These are phyloP conservation scores for Phaseolus coccineus DNA, from an alignment of 331 rosid genomes.

Conservation along the genomic window DNA sequence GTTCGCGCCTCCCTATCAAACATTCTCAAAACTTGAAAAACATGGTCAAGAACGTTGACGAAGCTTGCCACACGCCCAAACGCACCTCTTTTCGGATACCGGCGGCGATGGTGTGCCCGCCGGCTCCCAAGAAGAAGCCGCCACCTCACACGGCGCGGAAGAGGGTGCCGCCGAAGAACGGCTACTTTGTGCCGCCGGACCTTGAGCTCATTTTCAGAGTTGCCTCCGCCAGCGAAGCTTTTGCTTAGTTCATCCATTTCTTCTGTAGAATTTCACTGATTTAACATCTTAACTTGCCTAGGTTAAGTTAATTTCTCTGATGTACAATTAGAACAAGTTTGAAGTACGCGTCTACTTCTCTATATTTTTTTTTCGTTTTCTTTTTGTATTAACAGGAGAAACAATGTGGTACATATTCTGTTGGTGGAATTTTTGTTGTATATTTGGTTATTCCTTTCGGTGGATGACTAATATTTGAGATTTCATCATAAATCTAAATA, in stretches of 20 bases:
- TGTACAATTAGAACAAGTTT: background rate
- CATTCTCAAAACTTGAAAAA: background rate
- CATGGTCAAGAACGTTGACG: conserved; percentile 41
- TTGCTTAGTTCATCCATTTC: conserved; percentile 30
- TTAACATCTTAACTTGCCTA: background rate
- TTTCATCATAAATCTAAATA: background rate
- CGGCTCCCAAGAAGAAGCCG: conserved; percentile 59
- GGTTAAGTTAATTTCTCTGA: background rate
- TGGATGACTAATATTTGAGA: background rate
- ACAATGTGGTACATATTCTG: background rate
- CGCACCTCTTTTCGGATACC: conserved; percentile 44
- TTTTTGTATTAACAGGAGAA: background rate
- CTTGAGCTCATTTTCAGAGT: conserved; percentile 54
- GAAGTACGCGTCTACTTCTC: background rate
- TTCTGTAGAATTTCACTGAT: background rate
- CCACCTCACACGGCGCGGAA: background rate
- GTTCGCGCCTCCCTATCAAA: background rate
- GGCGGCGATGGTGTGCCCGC: conserved; percentile 40
- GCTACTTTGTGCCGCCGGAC: conserved; percentile 58
- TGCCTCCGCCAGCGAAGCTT: conserved; percentile 30
- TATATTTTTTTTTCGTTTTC: background rate
- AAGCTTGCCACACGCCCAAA: conserved; percentile 56
- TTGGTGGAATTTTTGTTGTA: background rate
- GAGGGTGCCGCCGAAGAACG: conserved; percentile 49
- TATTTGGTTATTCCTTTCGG: background rate